Base-by-base conservation (phyloP, 352 stramenopile genomes). In the Globisporangium camurandrum region DNA sequence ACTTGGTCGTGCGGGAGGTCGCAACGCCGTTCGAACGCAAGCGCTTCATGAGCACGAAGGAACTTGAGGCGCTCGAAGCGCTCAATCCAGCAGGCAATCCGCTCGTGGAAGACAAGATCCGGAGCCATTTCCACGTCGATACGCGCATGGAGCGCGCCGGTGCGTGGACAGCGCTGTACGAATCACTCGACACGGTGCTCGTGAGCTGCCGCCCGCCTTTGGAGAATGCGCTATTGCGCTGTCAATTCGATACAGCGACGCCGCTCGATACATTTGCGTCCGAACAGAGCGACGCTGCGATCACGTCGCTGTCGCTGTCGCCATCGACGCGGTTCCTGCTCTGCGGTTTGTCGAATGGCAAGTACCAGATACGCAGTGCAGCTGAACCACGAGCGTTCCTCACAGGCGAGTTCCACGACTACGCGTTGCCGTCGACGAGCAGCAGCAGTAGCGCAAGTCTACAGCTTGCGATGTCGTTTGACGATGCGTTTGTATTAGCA, bases 331-430 rank as follows among this genome's bases (percentile, higher is more conserved):
- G 76, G 24, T 94, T 93, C 45, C 40, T 96, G 33, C 46, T 96
- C 8, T 87, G 71, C 28, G 79, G 82, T 2, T 62, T 86, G 42
- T 69, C 69, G 2, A 93, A 94, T 46, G 87, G 87, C 48, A 84
- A 80, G 38, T 86, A 95, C 42, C 78, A 90, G 30, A 37, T 96
- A 17, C 82, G 86, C 16, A 72, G 67, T 4, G 47, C 48, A 2
- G 38, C 33, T 2, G 54, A 67, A 39, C 84, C 84, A 4, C 60
- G 76, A 41, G 74, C 78, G 4, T 96, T 86, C 34, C 66, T 88
- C 30, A 82, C 62, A 7, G 72, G 79, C 36, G 78, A 85, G 49
- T 86, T 91, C 31, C 86, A 96, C 56, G 88, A 96, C 47, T 63
- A 58, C 31, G 36, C 45, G 5, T 31, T 42, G 5, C 4, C 53